A percentile compares a stretch with the other conserved stretches of the same genome.
phyloP scores from a whole-genome alignment of 495 filamentous ascomycete species.

The Hyaloscypha variabilis region DNA sequence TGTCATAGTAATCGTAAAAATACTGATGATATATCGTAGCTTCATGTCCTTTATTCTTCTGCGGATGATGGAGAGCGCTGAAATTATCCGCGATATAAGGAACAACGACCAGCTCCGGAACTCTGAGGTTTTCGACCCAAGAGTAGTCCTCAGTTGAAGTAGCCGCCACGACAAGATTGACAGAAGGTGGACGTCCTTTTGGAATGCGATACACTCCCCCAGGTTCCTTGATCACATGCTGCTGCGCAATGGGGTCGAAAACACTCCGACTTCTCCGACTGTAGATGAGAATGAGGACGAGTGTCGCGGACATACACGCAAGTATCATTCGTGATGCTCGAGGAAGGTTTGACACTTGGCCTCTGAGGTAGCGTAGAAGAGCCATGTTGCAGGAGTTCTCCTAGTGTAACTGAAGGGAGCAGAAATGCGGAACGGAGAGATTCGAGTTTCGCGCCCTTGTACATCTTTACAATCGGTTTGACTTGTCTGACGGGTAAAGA shows the following conservation, averaged over 20 bases:
- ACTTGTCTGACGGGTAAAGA: too few species aligned
- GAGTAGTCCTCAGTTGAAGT: not conserved
- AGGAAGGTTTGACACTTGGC: slow-evolving; percentile 1
- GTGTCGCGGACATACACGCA: not conserved
- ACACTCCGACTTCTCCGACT: not conserved
- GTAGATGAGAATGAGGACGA: slow-evolving; percentile 6
- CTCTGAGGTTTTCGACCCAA: slow-evolving; percentile 11
- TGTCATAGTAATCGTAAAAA: slow-evolving; percentile 20
- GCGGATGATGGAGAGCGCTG: slow-evolving; percentile 8
- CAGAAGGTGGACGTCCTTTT: not conserved
- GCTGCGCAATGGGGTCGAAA: not conserved
- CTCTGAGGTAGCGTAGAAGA: not conserved
- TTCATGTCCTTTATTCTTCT: slow-evolving; percentile 18
- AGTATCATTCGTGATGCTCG: slow-evolving; percentile 12
- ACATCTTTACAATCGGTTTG: too few species aligned
- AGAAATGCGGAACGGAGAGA: not conserved
- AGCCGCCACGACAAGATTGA: slow-evolving; percentile 12
- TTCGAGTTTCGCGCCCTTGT: too few species aligned
- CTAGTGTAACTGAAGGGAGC: too few species aligned
- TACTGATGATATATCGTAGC: slow-evolving; percentile 21
- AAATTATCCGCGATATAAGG: slow-evolving; percentile 16
- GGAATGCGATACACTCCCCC: slow-evolving; percentile 6
- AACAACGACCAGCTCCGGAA: slow-evolving; percentile 9
- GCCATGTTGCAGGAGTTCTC: not conserved
- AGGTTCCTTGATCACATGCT: slow-evolving; percentile 13